phyloP scores from a whole-genome alignment of 2,329 filamentous ascomycete genomes.

The Aaosphaeria pasadenensis region DNA sequence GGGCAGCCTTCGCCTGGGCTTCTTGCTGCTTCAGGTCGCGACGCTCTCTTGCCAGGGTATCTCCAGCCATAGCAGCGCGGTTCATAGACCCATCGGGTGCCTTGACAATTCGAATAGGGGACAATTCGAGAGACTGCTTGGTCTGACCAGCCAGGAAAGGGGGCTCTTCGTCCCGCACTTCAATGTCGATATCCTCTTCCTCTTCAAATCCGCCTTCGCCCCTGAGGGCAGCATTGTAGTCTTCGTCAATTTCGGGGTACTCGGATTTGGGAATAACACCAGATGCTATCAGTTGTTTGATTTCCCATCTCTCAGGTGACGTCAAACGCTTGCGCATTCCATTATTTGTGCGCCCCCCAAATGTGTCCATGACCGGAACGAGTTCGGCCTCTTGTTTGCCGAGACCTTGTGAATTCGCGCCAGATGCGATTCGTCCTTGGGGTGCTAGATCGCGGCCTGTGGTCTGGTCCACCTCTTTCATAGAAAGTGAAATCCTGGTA shows the following conservation, averaged over 20 bases:
- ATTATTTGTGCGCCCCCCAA: conserved; percentile 36
- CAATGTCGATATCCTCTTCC: conserved; percentile 96
- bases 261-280: conserved; percentile 90
- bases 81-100: conserved; percentile 98
- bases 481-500: conserved; percentile 78
- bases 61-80: conserved; percentile 90
- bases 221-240: conserved; percentile 82
- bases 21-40: conserved; percentile 88
- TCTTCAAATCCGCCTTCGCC: conserved; percentile 87
- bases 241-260: conserved; percentile 91
- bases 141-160: conserved; percentile 95
- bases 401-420: conserved; percentile 83
- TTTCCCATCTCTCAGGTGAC: conserved; percentile 96
- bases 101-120: conserved; percentile 93
- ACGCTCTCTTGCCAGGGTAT: conserved; percentile 81
- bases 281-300: conserved; percentile 91
- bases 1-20: conserved; percentile 71
- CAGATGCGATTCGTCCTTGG: conserved; percentile 74
- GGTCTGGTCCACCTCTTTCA: conserved; percentile 95
- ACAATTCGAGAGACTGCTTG: conserved; percentile 91
- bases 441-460: conserved; percentile 82
- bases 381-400: conserved; percentile 55
- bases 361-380: conserved; percentile 63
- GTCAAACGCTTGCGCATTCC: conserved; percentile 87
- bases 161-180: conserved; percentile 92